Evolutionary conservation across 441 rosid genomes (phyloP), one percentile per base, ranked within the genome.

Genomic region (Adansonia rubrostipa): DNA sequence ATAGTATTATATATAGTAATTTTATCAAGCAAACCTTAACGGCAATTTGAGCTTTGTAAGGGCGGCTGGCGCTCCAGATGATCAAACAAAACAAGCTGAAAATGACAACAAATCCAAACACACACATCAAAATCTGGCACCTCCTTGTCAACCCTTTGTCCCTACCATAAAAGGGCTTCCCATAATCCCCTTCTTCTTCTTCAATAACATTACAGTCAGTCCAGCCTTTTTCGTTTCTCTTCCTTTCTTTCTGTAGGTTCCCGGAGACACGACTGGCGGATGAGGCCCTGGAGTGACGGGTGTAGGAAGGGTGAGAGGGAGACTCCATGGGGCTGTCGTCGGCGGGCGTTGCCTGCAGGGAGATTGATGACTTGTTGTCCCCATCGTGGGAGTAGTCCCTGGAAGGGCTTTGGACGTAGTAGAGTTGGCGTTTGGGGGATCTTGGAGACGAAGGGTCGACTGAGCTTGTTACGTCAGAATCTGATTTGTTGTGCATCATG

Each of bases 361-460:
- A 47, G 7, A 33, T 33, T 33, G 81, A 83, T 48, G 91, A 88
- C 82, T 88, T 87, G 61, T 88, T 86, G 63, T 89, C 96, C 19
- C 89, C 93, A 79, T 91, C 95, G 53, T 86, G 90, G 58, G 94
- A 92, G 76, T 93, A 33, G 36, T 33, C 98, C 77, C 93, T 86
- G 24, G 97, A 92, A 44, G 97, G 98, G 83, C 94, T 91, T 80
- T 92, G 96, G 17, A 90, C 96, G 83, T 77, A 94, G 78, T 92
- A 94, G 6, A 83, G 81, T 11, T 86, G 86, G 58, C 88, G 92
- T 80, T 91, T 92, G 1, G 98, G 92, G 50, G 93, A 92, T 84
- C 90, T 70, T 36, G 92, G 88, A 6, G 93, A 89, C 3, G 98
- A 92, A 60, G 95, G 89, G 86, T 73, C 76, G 53, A 90, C 95